Evolutionary conservation across 192 early-diverging fungal species (phyloP), one percentile per base, ranked within the genome.

Genomic region (Coemansia aciculifera): DNA sequence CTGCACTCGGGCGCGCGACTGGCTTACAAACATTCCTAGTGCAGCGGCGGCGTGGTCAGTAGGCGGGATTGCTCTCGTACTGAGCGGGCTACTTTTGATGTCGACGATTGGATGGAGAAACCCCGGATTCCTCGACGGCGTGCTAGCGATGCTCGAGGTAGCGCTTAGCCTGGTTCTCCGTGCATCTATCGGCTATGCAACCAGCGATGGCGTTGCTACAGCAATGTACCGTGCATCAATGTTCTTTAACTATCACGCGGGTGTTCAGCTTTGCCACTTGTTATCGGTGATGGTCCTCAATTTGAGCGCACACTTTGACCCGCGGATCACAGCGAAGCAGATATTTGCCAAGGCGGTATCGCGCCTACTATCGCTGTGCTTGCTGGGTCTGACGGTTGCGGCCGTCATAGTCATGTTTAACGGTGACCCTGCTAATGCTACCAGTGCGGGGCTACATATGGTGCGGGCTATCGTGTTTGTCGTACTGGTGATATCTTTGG

Each of bases 161-260:
- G 40, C 64, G 57, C 29, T 71, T n/a, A 65, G 67, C 48, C 60
- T 70, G 49, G 57, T 54, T 1, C 59, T 75, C 23, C 63, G 74
- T 0, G 68, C 74, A 43, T 48, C 68, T 2, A 24, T 75, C 3
- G 59, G 59, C 21, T 54, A 24, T 5, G 32, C 69, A 5, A 23
- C 27, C 0, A 49, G 27, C 57, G 65, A 66, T 34, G 21, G 49
- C 10, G 44, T 19, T 11, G 48, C 43, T 1, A 60, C 36, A 19
- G 59, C 59, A 4, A 29, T 70, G 10, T 70, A 75, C 68, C 65
- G 66, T 34, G 74, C 68, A 5, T 75, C 74, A 3, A 39, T 75
- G 49, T 62, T 71, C 24, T 67, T 75, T 36, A 61, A 75, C 68
- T 65, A 72, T 66, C 62, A 56, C n/a, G 69, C 75, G 7, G 75